A percentile compares a stretch with the other conserved stretches of the same genome.
phyloP scores from a whole-genome alignment of 495 filamentous ascomycete genomes.

The Aspergillus bertholletiae region DNA sequence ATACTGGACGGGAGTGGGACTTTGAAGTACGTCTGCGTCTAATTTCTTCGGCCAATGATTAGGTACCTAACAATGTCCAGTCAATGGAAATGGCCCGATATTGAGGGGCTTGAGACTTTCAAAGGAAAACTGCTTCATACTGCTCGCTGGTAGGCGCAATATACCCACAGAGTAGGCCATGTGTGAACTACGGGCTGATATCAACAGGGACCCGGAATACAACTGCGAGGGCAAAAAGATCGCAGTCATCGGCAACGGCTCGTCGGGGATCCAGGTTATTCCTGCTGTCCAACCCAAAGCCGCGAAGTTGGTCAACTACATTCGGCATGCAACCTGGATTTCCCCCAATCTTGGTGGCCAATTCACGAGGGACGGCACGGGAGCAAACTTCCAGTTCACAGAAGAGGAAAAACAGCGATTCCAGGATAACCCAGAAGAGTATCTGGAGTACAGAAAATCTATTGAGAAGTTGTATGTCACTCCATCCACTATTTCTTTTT shows the following conservation, averaged over 20 bases:
- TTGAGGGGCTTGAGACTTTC: slow-evolving; percentile 39
- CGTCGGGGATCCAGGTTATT: slow-evolving; percentile 44
- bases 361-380: slow-evolving; percentile 18
- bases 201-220: slow-evolving; percentile 17
- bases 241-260: slow-evolving; percentile 42
- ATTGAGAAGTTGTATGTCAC: slow-evolving; percentile 2
- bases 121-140: slow-evolving; percentile 43
- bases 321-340: slow-evolving; percentile 1
- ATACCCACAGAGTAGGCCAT: not conserved
- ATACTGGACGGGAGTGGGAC: not conserved
- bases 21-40: not conserved
- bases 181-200: not conserved
- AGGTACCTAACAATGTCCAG: not conserved
- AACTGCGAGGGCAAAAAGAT: slow-evolving; percentile 41
- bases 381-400: slow-evolving; percentile 23
- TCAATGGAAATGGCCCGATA: slow-evolving; percentile 41
- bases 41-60: not conserved
- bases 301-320: slow-evolving; percentile 2
- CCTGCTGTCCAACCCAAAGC: slow-evolving; percentile 26
- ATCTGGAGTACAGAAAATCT: not conserved
- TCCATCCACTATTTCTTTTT: too few species aligned
- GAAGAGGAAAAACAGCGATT: slow-evolving; percentile 25
- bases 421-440: not conserved
- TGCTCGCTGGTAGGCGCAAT: slow-evolving; percentile 29
- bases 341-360: slow-evolving; percentile 17